These are phyloP conservation scores for Tylopilus subfusipes DNA, from an alignment of 768 basidiomycete species.

Conservation along the genomic window DNA sequence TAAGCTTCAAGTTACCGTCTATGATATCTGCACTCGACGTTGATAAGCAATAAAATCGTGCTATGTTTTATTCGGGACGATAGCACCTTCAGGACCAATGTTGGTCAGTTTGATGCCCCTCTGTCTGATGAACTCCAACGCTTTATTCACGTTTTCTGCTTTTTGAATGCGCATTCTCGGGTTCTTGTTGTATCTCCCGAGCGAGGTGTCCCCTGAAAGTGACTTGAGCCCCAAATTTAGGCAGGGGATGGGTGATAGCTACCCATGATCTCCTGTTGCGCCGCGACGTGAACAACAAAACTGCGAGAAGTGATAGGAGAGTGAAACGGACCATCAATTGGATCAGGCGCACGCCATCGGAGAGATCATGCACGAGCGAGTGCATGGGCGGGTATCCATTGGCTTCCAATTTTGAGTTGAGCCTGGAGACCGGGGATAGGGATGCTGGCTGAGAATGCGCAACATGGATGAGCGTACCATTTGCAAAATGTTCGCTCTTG, in stretches of 20 bases:
- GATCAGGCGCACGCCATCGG: conserved; percentile 92
- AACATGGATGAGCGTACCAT: conserved; percentile 50
- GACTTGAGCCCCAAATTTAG: conserved; percentile 7
- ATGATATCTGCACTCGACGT: conserved; percentile 73
- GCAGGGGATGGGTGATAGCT: conserved; percentile 16
- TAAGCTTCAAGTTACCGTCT: conserved; percentile 97
- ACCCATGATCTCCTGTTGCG: conserved; percentile 92
- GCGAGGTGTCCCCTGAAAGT: conserved; percentile 72
- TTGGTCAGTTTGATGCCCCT: conserved; percentile 95
- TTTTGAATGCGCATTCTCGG: conserved; percentile 94
- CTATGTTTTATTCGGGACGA: neutral
- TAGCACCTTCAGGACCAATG: conserved; percentile 89
- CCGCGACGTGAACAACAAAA: neutral
- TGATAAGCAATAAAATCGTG: conserved; percentile 2
- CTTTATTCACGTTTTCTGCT: conserved; percentile 97
- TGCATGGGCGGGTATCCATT: conserved; percentile 84
- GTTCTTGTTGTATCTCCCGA: conserved; percentile 89
- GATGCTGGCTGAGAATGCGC: neutral
- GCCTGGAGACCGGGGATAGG: conserved; percentile 47
- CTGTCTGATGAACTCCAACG: conserved; percentile 91
- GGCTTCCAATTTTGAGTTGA: conserved; percentile 91
- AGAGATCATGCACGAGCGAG: conserved; percentile 86
- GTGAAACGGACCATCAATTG: conserved; percentile 74
- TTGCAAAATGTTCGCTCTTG: conserved; percentile 89
- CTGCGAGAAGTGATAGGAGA: neutral